A percentile compares a stretch with the other conserved stretches of the same genome.
These are phyloP conservation scores for Hanseniaspora valbyensis DNA, from an alignment of 805 yeast species.

Conservation along the genomic window DNA sequence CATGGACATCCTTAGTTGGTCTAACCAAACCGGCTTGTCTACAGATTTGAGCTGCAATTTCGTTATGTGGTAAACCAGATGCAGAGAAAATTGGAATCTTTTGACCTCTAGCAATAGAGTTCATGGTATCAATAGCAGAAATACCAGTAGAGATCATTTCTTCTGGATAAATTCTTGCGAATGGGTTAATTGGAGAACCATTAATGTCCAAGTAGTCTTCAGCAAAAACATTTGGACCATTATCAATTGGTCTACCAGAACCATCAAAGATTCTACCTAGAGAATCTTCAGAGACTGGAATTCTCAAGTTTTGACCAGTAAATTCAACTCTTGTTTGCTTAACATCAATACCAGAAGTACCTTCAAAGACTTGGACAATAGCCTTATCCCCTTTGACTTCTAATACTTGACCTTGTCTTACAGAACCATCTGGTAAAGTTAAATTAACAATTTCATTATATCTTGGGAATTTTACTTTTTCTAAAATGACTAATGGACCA, in stretches of 20 bases:
- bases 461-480: constrained; percentile 77
- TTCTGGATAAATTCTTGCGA: constrained; percentile 96
- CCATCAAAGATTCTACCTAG: constrained; percentile 98
- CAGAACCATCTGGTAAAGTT: constrained; percentile 90
- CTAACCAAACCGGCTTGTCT: constrained; percentile 99
- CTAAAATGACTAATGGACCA: constrained; percentile 91
- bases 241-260: constrained; percentile 95
- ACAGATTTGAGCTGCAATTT: constrained; percentile 98
- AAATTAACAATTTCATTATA: constrained; percentile 93
- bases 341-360: constrained; percentile 97
- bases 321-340: constrained; percentile 95
- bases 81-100: constrained; percentile 98
- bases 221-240: constrained; percentile 96
- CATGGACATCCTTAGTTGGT: constrained; percentile 98
- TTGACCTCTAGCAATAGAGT: constrained; percentile 99
- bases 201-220: constrained; percentile 97
- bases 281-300: constrained; percentile 93
- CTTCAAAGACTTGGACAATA: constrained; percentile 97
- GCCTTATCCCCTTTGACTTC: constrained; percentile 97
- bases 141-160: constrained; percentile 99
- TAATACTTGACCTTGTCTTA: constrained; percentile 93
- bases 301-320: constrained; percentile 86
- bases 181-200: constrained; percentile 98
- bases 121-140: constrained; percentile 98
- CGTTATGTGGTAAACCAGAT: constrained; percentile 98